Conservation (phyloP, 2,329 filamentous ascomycete genomes). For the Nemania sp. region DNA sequence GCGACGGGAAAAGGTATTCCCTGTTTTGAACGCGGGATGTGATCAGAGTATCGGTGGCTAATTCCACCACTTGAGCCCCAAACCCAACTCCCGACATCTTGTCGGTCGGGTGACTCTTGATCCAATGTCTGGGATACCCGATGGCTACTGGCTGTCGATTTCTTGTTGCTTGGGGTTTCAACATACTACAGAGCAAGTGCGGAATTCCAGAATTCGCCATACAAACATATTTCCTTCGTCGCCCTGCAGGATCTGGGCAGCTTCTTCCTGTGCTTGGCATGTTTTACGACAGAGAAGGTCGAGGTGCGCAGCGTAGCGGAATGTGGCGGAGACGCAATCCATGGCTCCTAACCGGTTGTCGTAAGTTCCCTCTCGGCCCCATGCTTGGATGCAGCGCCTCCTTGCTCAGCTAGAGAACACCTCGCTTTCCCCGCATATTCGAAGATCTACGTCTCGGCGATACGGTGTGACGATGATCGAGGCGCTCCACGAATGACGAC, state of each 20-base stretch:
- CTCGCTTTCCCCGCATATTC: slow-evolving; percentile 2
- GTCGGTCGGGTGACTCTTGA: slow-evolving; percentile 8
- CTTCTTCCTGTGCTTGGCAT: slow-evolving; percentile 25
- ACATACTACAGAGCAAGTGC: slow-evolving; percentile 13
- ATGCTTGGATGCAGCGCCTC: slow-evolving; percentile 11
- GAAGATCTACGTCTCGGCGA: slow-evolving; percentile 16
- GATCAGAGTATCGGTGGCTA: slow-evolving; percentile 13
- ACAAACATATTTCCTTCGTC: slow-evolving; percentile 3
- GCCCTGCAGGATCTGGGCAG: slow-evolving; percentile 4
- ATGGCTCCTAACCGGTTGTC: slow-evolving; percentile 9
- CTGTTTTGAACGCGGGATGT: slow-evolving; percentile 12
- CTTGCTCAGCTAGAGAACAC: background rate
- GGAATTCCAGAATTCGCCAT: slow-evolving; percentile 5
- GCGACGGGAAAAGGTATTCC: slow-evolving; percentile 9
- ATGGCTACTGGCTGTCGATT: slow-evolving; percentile 13
- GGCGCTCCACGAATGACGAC: background rate
- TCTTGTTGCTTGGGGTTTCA: slow-evolving; percentile 12
- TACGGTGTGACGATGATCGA: slow-evolving; percentile 14
- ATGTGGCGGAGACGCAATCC: slow-evolving; percentile 16
- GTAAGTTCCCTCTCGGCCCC: slow-evolving; percentile 7
- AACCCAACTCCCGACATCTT: background rate
- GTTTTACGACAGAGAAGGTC: slow-evolving; percentile 6
- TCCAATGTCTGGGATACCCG: slow-evolving; percentile 7
- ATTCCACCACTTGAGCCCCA: slow-evolving; percentile 3
- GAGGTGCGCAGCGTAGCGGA: slow-evolving; percentile 18